Evolutionary conservation across 345 rosid genomes (phyloP).

Genomic region (Passiflora organensis): DNA sequence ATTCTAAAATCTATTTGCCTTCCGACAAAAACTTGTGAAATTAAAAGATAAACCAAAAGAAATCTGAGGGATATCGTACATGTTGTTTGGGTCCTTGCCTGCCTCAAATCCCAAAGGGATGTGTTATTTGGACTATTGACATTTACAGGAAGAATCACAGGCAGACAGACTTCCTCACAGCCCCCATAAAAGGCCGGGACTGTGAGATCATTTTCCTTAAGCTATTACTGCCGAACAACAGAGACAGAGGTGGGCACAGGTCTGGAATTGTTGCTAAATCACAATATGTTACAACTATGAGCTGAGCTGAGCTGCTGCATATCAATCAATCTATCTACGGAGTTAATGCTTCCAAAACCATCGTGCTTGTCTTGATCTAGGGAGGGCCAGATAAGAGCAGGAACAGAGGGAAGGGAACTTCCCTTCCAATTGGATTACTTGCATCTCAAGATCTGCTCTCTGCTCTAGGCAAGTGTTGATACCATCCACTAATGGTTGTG

Average conservation of each 20-base stretch:
- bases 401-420: not conserved
- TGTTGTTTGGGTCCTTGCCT: too few species aligned
- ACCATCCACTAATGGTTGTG: not conserved
- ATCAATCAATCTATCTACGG: not conserved
- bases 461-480: too few species aligned
- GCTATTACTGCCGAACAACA: not conserved
- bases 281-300: conserved; percentile 26
- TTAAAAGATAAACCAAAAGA: too few species aligned
- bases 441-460: not conserved
- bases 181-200: conserved; percentile 36
- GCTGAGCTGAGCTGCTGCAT: not conserved
- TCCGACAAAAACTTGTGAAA: too few species aligned
- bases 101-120: too few species aligned
- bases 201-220: conserved; percentile 6
- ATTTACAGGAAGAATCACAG: too few species aligned
- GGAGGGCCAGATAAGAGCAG: too few species aligned
- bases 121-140: too few species aligned
- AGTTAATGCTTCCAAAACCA: not conserved
- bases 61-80: too few species aligned
- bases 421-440: not conserved
- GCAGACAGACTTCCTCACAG: conserved; percentile 15
- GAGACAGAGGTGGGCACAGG: not conserved
- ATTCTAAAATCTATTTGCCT: too few species aligned
- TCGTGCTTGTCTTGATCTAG: not conserved
- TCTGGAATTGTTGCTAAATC: conserved; percentile 3